phyloP scores from a whole-genome alignment of 1,139 yeast genomes.

The Diutina rugosa region DNA sequence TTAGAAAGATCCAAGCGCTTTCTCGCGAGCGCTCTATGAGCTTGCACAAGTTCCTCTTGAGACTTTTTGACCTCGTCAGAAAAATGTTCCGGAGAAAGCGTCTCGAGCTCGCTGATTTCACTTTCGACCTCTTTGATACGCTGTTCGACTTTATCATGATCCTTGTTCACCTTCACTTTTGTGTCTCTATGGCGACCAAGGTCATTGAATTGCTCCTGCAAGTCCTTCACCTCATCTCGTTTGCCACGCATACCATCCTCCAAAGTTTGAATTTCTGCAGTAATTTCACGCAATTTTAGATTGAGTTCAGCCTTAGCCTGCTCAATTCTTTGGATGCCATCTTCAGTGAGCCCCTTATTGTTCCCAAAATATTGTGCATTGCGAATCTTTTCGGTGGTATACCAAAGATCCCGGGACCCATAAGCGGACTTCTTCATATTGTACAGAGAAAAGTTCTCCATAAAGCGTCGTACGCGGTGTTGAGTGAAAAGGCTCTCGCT shows the following conservation, averaged over 20 bases:
- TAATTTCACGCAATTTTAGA: background rate
- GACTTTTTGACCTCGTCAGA: background rate
- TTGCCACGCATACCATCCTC: background rate
- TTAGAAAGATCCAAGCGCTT: background rate
- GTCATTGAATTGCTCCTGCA: slow-evolving; percentile 2
- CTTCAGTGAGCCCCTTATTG: slow-evolving; percentile 29
- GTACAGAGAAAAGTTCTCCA: slow-evolving; percentile 39
- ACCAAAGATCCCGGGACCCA: slow-evolving; percentile 40
- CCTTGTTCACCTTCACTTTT: background rate
- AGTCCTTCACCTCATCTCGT: slow-evolving; percentile 4
- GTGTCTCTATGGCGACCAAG: background rate
- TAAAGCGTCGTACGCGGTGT: slow-evolving; percentile 7
- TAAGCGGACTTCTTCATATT: slow-evolving; percentile 41
- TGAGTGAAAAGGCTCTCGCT: background rate
- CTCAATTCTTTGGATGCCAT: slow-evolving; percentile 13
- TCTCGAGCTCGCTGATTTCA: background rate
- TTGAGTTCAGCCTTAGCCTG: background rate
- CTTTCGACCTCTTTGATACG: background rate
- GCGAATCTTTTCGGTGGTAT: slow-evolving; percentile 21
- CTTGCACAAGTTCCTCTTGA: background rate
- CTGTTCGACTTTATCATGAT: background rate
- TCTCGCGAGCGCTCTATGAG: background rate
- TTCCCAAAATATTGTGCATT: slow-evolving; percentile 21
- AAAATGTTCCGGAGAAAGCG: background rate
- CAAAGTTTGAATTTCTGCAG: background rate